Evolutionary conservation across 495 filamentous ascomycete genomes (phyloP).

Genomic region (Pseudotulostoma volvatum): DNA sequence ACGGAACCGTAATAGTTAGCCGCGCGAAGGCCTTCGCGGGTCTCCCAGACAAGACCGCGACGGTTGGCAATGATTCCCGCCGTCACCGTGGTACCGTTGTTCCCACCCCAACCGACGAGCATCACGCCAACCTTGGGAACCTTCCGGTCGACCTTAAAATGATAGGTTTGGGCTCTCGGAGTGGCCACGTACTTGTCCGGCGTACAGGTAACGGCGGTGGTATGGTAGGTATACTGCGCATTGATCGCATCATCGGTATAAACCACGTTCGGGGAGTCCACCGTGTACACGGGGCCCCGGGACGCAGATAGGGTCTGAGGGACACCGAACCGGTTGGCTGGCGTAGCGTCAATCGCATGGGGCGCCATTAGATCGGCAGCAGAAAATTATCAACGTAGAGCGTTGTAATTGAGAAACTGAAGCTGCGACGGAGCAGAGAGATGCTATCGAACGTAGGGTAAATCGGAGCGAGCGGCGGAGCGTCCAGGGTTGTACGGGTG

Average conservation of each 20-base stretch:
- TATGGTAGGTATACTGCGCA: constrained; percentile 93
- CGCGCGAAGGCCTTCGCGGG: constrained; percentile 64
- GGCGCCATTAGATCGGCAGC: constrained; percentile 55
- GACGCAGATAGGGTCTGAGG: constrained; percentile 14
- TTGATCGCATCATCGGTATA: constrained; percentile 82
- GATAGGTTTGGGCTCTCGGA: constrained; percentile 78
- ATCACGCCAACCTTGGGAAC: constrained; percentile 90
- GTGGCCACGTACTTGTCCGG: constrained; percentile 64
- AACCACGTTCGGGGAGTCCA: constrained; percentile 80
- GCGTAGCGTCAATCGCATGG: constrained; percentile 56
- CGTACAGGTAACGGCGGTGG: constrained; percentile 58
- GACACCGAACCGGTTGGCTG: constrained; percentile 53
- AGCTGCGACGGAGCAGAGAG: too few relatives aligned
- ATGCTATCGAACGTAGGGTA: too few relatives aligned
- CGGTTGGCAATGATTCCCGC: constrained; percentile 96
- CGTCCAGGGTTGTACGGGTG: constrained; percentile 97
- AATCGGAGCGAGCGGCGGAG: constrained; percentile 71
- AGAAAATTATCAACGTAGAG: constrained; percentile 1
- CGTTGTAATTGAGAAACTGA: constrained; percentile 48
- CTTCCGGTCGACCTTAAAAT: constrained; percentile 95
- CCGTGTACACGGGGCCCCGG: constrained; percentile 53
- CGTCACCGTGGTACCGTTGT: constrained; percentile 95
- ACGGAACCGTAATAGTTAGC: constrained; percentile 98
- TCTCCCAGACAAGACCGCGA: constrained; percentile 74
- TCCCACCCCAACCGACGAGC: constrained; percentile 96